Percentiles rank a stretch among this genome's conserved stretches.
phyloP scores from a whole-genome alignment of 2,329 filamentous ascomycete genomes.

The Colletotrichum acutatum region DNA sequence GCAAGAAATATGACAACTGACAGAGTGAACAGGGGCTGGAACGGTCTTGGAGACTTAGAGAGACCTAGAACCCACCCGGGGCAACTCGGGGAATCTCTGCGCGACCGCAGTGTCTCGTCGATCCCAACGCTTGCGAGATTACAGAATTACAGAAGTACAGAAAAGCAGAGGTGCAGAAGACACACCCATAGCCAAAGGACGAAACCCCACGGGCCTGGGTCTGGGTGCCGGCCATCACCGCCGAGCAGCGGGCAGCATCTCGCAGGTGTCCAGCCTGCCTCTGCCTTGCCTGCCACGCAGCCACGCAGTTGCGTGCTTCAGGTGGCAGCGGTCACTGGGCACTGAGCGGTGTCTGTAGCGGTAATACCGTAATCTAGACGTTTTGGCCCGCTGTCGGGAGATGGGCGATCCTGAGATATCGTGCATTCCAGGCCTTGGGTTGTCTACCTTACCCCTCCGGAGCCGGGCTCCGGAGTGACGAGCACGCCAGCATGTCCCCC shows the following conservation, averaged over 20 bases:
- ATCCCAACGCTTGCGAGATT: not conserved
- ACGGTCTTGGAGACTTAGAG: not conserved
- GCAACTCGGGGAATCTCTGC: constrained; percentile 4
- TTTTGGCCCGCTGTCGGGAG: not conserved
- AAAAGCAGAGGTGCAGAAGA: too few relatives aligned
- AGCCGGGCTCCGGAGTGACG: not conserved
- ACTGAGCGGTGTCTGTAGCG: constrained; percentile 6
- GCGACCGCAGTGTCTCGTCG: constrained; percentile 4
- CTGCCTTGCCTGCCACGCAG: not conserved
- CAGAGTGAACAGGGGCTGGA: not conserved
- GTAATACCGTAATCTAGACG: not conserved
- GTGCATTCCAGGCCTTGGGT: not conserved
- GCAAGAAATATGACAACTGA: not conserved
- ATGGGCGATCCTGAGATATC: constrained; percentile 11
- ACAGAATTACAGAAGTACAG: not conserved
- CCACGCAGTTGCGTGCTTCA: not conserved
- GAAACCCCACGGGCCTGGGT: constrained; percentile 2
- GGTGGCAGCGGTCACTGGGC: not conserved
- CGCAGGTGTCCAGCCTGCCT: not conserved
- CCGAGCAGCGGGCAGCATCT: constrained; percentile 5
- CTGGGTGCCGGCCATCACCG: constrained; percentile 6
- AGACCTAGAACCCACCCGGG: not conserved
- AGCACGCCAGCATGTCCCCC: not conserved
- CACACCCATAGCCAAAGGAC: not conserved
- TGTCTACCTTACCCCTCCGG: not conserved